Conservation (phyloP, 2,329 filamentous ascomycete genomes). For the Endoconidiophora polonica region DNA sequence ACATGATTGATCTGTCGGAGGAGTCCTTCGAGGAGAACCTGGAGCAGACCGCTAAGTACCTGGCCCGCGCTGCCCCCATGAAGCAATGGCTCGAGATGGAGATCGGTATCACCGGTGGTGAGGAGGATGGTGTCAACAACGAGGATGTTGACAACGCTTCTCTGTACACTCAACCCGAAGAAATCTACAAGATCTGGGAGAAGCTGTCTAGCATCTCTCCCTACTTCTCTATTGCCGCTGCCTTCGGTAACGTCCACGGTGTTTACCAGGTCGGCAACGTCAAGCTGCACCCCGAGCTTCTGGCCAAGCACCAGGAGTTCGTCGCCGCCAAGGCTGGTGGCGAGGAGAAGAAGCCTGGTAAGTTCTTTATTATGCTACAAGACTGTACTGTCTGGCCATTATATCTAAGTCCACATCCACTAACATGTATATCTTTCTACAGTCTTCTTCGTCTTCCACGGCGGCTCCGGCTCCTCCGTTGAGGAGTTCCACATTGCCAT, state of each 20-base stretch:
- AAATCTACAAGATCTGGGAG: constrained; percentile 84
- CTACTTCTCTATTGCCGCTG: constrained; percentile 96
- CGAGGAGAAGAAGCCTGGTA: constrained; percentile 58
- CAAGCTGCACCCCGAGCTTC: constrained; percentile 86
- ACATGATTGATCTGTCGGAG: constrained; percentile 98
- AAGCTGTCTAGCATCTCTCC: constrained; percentile 70
- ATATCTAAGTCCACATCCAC: not conserved
- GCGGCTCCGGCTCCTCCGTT: constrained; percentile 82
- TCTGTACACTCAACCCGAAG: constrained; percentile 93
- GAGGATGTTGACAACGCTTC: constrained; percentile 92
- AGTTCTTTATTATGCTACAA: not conserved
- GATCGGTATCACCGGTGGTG: constrained; percentile 73
- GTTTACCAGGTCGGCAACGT: constrained; percentile 98
- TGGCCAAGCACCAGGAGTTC: constrained; percentile 89
- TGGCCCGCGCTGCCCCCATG: constrained; percentile 87
- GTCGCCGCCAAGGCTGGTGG: constrained; percentile 64
- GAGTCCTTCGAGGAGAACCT: constrained; percentile 85
- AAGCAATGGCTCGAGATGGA: constrained; percentile 99
- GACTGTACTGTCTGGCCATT: no score
- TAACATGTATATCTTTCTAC: no score
- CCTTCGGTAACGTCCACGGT: constrained; percentile 94
- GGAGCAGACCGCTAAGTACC: constrained; percentile 76
- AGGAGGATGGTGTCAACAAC: constrained; percentile 95
- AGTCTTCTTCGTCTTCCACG: constrained; percentile 97
- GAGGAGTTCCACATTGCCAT: constrained; percentile 83